A percentile compares a stretch with the other conserved stretches of the same genome.
phyloP scores from a whole-genome alignment of 1,139 yeast species.

The Kodamaea derodonti region DNA sequence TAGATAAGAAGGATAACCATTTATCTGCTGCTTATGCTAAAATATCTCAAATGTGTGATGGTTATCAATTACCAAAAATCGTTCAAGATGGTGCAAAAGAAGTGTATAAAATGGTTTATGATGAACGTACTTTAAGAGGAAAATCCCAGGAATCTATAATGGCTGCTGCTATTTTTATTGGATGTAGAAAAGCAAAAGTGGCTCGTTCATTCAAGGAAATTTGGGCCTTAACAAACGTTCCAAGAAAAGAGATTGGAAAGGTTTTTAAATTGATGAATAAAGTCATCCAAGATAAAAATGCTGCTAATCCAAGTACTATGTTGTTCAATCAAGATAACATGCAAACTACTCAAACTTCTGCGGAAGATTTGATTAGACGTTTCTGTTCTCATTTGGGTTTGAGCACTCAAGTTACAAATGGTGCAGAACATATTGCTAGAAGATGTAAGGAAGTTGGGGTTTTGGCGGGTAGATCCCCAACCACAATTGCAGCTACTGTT shows the following conservation, averaged over 20 bases:
- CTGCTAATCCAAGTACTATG: constrained; percentile 39
- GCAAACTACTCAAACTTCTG: constrained; percentile 84
- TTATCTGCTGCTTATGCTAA: constrained; percentile 86
- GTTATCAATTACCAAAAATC: constrained; percentile 88
- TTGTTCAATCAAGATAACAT: constrained; percentile 50
- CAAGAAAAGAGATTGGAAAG: constrained; percentile 89
- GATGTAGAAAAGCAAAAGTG: constrained; percentile 91
- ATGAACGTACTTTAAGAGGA: constrained; percentile 82
- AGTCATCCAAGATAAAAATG: constrained; percentile 66
- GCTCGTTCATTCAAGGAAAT: constrained; percentile 96
- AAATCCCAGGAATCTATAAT: constrained; percentile 90
- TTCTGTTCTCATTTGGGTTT: constrained; percentile 94
- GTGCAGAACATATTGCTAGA: constrained; percentile 90
- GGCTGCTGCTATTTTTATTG: constrained; percentile 95
- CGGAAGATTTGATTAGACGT: constrained; percentile 92
- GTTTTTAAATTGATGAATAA: constrained; percentile 79
- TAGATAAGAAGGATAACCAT: constrained; percentile 84
- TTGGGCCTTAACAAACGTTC: constrained; percentile 92
- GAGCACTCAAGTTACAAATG: constrained; percentile 78
- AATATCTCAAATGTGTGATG: constrained; percentile 95
- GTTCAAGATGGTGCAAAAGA: constrained; percentile 98
- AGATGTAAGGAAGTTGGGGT: constrained; percentile 89
- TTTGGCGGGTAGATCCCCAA: constrained; percentile 94
- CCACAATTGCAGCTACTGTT: constrained; percentile 96
- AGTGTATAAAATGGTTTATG: constrained; percentile 88